Evolutionary conservation across 2,329 filamentous ascomycete species (phyloP).

Genomic region (Tolypocladium album): DNA sequence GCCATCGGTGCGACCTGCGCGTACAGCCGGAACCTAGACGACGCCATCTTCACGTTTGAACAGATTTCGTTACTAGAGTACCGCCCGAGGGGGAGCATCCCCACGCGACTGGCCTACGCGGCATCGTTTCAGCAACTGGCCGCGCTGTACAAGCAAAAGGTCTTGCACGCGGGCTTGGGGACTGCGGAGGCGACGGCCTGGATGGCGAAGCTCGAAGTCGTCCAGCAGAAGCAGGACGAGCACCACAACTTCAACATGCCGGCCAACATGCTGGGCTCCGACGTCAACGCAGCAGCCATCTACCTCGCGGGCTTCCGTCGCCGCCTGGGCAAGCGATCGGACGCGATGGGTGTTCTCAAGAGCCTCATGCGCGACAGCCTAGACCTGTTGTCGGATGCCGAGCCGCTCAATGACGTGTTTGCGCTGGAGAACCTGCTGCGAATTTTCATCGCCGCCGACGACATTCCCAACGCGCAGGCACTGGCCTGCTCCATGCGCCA

Average conservation of each 20-base stretch:
- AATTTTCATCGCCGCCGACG: constrained; percentile 25
- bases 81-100: constrained; percentile 26
- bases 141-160: constrained; percentile 23
- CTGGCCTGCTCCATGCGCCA: constrained; percentile 28
- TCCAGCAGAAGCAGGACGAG: constrained; percentile 23
- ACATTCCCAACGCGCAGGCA: constrained; percentile 23
- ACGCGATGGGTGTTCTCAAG: constrained; percentile 18
- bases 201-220: constrained; percentile 22
- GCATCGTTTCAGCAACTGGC: constrained; percentile 29
- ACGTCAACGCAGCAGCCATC: constrained; percentile 29
- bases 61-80: constrained; percentile 25
- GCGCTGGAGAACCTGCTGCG: constrained; percentile 29
- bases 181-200: constrained; percentile 17
- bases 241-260: constrained; percentile 29
- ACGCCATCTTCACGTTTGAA: constrained; percentile 23
- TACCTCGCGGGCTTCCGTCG: constrained; percentile 28
- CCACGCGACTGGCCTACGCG: constrained; percentile 26
- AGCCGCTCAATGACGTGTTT: constrained; percentile 29
- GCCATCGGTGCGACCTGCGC: constrained; percentile 23
- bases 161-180: constrained; percentile 15
- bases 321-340: constrained; percentile 13
- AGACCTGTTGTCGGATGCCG: constrained; percentile 26
- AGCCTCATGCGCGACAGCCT: constrained; percentile 25
- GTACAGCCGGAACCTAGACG: constrained; percentile 22
- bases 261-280: constrained; percentile 26